Evolutionary conservation across 371 early-diverging fungal genomes (phyloP).

Genomic region (Basidiobolus meristosporus): DNA sequence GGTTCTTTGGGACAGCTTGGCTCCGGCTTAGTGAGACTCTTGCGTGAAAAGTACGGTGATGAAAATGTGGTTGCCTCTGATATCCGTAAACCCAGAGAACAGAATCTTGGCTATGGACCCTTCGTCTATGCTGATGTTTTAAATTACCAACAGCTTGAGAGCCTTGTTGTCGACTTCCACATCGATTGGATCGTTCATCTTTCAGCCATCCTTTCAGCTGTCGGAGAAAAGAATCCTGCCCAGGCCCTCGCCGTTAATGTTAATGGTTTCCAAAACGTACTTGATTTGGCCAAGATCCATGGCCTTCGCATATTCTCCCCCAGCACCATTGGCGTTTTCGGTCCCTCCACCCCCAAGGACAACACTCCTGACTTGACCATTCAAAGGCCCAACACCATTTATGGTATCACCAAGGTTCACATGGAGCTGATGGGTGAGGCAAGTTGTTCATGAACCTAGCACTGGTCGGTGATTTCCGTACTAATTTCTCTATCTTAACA

Average conservation of each 20-base stretch:
- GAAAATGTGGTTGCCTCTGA: conserved; percentile 31
- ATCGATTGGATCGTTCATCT: conserved; percentile 37
- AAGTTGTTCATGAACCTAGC: too few species aligned
- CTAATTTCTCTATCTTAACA: not conserved
- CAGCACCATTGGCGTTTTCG: conserved; percentile 38
- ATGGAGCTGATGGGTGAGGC: conserved; percentile 32
- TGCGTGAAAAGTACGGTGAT: conserved; percentile 12
- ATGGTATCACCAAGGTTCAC: conserved; percentile 37
- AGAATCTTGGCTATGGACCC: conserved; percentile 19
- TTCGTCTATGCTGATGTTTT: conserved; percentile 34
- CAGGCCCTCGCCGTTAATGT: conserved; percentile 28
- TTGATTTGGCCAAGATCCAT: conserved; percentile 26
- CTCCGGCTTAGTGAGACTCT: conserved; percentile 24
- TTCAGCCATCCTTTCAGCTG: conserved; percentile 30
- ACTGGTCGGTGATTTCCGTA: too few species aligned
- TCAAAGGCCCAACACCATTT: conserved; percentile 35
- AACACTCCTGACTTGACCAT: conserved; percentile 30
- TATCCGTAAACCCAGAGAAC: conserved; percentile 22
- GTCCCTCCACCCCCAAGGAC: conserved; percentile 28
- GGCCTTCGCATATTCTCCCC: conserved; percentile 25
- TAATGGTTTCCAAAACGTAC: conserved; percentile 30
- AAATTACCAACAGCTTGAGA: conserved; percentile 24
- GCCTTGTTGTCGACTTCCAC: conserved; percentile 25
- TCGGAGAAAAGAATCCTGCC: conserved; percentile 26
- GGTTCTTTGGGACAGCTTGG: conserved; percentile 31